Evolutionary conservation across 306 rosid genomes (phyloP).

Genomic region (Castanospermum australe): DNA sequence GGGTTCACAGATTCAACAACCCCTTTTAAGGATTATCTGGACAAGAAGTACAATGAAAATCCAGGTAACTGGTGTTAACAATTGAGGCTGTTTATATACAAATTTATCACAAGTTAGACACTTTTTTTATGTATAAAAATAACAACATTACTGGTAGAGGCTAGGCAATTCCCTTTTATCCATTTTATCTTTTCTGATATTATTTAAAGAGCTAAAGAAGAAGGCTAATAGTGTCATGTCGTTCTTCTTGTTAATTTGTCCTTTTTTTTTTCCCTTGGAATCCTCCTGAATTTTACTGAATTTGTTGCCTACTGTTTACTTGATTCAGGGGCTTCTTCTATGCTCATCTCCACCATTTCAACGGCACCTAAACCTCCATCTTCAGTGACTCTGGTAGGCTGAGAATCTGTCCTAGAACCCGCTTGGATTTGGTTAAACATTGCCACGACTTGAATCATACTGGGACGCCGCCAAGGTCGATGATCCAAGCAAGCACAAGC

Average conservation of each 20-base stretch:
- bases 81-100: conserved; percentile 60
- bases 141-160: conserved; percentile 56
- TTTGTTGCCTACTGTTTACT: conserved; percentile 48
- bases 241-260: conserved; percentile 42
- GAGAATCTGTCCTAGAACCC: conserved; percentile 84
- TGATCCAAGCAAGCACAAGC: conserved; percentile 92
- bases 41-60: neutral
- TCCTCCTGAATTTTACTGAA: conserved; percentile 20
- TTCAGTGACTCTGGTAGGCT: conserved; percentile 65
- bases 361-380: conserved; percentile 57
- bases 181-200: neutral
- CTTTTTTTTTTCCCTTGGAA: conserved; percentile 37
- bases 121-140: conserved; percentile 47
- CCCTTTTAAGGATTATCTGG: conserved; percentile 20
- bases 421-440: conserved; percentile 94
- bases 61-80: conserved; percentile 14
- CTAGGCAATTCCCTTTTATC: conserved; percentile 30
- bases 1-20: conserved; percentile 2
- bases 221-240: conserved; percentile 43
- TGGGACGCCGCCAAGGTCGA: conserved; percentile 74
- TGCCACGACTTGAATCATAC: conserved; percentile 89
- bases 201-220: conserved; percentile 35
- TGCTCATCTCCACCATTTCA: conserved; percentile 86
- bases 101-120: conserved; percentile 41
- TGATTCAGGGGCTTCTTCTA: conserved; percentile 78